phyloP scores from a whole-genome alignment of 1,284 basidiomycete genomes.

The Omphalotus olearius region DNA sequence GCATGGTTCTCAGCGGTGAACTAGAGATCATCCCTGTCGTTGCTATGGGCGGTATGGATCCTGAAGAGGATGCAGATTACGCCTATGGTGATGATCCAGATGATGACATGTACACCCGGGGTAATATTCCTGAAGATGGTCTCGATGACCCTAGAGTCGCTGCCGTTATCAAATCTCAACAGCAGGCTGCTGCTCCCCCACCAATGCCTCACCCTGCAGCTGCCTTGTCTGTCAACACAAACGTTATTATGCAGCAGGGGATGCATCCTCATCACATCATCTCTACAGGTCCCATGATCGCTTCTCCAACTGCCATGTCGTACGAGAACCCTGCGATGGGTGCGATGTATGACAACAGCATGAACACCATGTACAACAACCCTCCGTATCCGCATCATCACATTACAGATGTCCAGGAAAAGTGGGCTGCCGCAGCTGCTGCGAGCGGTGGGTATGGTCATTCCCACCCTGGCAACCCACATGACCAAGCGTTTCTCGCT shows the following conservation, averaged over 20 bases:
- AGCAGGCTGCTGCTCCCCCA: not conserved
- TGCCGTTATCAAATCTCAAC: constrained; percentile 4
- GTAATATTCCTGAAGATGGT: not conserved
- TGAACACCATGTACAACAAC: constrained; percentile 40
- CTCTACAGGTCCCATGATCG: constrained; percentile 9
- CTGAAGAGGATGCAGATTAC: constrained; percentile 12
- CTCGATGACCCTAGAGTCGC: not conserved
- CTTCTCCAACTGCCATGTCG: constrained; percentile 10
- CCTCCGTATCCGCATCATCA: constrained; percentile 52
- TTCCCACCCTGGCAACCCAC: not conserved
- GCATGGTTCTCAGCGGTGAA: constrained; percentile 64
- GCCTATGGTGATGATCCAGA: constrained; percentile 1
- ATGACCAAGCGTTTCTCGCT: constrained; percentile 6
- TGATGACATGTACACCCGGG: not conserved
- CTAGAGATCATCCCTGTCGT: constrained; percentile 46
- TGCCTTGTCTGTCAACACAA: not conserved
- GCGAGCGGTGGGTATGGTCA: too few relatives aligned
- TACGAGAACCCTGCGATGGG: constrained; percentile 12
- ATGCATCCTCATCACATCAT: not conserved
- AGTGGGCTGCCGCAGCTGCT: not conserved
- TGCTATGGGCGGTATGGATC: not conserved
- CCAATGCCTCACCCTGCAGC: not conserved
- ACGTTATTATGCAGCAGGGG: not conserved
- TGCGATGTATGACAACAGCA: constrained; percentile 50
- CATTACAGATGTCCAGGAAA: constrained; percentile 24